Conservation (phyloP, 2,329 filamentous ascomycete genomes). For the Ampelomyces quisqualis region DNA sequence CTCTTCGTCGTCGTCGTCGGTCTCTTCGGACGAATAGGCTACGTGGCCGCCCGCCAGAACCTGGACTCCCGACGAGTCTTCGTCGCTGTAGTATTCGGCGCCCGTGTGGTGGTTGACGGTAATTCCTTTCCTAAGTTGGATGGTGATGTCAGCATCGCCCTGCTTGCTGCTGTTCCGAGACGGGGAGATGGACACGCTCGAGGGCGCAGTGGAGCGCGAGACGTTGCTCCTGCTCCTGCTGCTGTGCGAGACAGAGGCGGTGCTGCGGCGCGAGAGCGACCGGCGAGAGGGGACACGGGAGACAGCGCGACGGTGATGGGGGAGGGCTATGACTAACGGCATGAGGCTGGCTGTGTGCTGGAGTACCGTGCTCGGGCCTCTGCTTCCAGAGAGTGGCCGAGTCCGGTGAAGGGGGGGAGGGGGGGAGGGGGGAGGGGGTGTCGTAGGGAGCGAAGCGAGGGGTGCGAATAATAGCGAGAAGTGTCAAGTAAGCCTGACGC, state of each 20-base stretch:
- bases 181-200: slow-evolving; percentile 35
- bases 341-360: slow-evolving; percentile 40
- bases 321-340: slow-evolving; percentile 47
- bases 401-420: slow-evolving; percentile 33
- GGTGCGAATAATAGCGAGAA: no score
- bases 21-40: slow-evolving; percentile 28
- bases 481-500: slow-evolving; percentile 11
- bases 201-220: slow-evolving; percentile 15
- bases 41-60: slow-evolving; percentile 37
- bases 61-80: slow-evolving; percentile 37
- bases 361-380: slow-evolving; percentile 39
- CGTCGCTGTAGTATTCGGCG: slow-evolving; percentile 40
- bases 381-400: slow-evolving; percentile 46
- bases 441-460: neutral
- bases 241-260: slow-evolving; percentile 25
- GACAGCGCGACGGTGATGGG: slow-evolving; percentile 32
- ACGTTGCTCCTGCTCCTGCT: no score
- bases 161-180: slow-evolving; percentile 11
- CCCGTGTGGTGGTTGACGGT: slow-evolving; percentile 43
- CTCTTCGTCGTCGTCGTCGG: slow-evolving; percentile 31
- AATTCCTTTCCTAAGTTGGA: slow-evolving; percentile 42
- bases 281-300: slow-evolving; percentile 24
- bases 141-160: slow-evolving; percentile 43
- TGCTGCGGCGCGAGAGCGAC: slow-evolving; percentile 32
- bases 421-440: slow-evolving; percentile 7